Base-by-base conservation (phyloP, 352 stramenopile species). In the Globisporangium iwayamae region DNA sequence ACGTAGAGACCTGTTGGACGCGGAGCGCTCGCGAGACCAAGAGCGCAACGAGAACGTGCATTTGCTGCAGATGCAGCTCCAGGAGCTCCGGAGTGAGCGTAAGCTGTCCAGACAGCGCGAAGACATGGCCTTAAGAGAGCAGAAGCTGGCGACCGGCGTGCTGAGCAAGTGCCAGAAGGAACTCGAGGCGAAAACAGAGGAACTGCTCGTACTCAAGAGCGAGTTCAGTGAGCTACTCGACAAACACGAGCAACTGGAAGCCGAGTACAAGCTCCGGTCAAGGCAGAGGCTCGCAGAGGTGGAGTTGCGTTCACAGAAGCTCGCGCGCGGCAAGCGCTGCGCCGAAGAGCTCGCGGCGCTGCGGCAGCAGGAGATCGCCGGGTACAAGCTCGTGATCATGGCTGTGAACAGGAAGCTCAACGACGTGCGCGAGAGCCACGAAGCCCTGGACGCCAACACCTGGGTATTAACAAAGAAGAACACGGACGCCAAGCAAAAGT, bases 201-300 rank as follows among this genome's bases (percentile, higher is more conserved):
- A 89, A 32, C 54, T 90, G 13, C 60, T 90, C 53, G 68, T 66
- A 16, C 61, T 91, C 2, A 85, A 90, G 67, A 81, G 70, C 7
- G 76, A 93, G 59, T 89, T 90, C 60, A 75, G 78, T 10, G 74
- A 90, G 16, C 62, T 90, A 4, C 65, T 92, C 0, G 78, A 90
- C 56, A 83, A 79, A 36, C 57, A 86, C 55, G 76, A 85, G 51
- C 57, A 65, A 1, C 60, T 81, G 28, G 46, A 48, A 0, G 71
- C 72, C 38, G 71, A 79, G 34, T 75, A 75, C 41, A 89, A 83
- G 25, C 65, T 79, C 39, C 68, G 71, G 30, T 69, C 71, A 18
- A 69, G 69, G 3, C 53, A 84, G 67, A 69, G 75, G 1, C 71
- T 86, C n/a, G 71, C 71, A 9, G 61, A 79, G 22, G 67, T 71